Evolutionary conservation across 139 green algal species (phyloP).

Genomic region (Marvania coccoides): DNA sequence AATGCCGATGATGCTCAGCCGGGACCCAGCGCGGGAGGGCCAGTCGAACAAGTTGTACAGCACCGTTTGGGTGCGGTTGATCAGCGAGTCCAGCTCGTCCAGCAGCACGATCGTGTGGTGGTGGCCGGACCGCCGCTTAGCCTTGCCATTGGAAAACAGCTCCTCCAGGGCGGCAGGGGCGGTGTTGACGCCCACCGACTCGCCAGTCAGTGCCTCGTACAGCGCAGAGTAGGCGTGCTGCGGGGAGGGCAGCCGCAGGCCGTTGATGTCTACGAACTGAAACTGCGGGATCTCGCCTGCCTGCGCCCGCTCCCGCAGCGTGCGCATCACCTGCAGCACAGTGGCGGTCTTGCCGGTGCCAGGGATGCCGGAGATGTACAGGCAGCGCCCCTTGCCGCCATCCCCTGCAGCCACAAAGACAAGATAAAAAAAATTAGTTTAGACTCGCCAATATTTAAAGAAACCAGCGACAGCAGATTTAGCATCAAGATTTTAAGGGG

Average conservation of each 20-base stretch:
- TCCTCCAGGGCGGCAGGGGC: constrained; percentile 63
- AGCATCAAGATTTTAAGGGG: too few species aligned
- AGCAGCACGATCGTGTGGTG: constrained; percentile 71
- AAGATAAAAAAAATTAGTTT: neutral
- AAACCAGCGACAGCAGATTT: neutral
- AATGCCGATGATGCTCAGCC: constrained; percentile 85
- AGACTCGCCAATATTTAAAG: neutral
- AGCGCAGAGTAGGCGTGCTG: constrained; percentile 81
- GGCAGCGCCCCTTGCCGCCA: constrained; percentile 42
- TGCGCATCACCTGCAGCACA: constrained; percentile 52
- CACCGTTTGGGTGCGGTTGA: constrained; percentile 79
- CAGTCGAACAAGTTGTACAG: constrained; percentile 99
- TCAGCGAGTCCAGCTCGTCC: constrained; percentile 94
- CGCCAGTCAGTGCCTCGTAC: constrained; percentile 75
- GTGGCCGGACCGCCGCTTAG: neutral
- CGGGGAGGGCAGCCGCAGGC: constrained; percentile 75
- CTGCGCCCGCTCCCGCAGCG: constrained; percentile 6
- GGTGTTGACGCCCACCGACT: constrained; percentile 39
- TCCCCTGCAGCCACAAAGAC: constrained; percentile 13
- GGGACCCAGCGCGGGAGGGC: constrained; percentile 50
- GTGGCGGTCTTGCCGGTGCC: constrained; percentile 97
- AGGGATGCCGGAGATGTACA: constrained; percentile 94
- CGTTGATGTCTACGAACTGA: constrained; percentile 89
- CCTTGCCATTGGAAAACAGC: constrained; percentile 43
- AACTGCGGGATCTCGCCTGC: constrained; percentile 40